phyloP scores from a whole-genome alignment of 805 yeast species.

The Candida yuanshanica region DNA sequence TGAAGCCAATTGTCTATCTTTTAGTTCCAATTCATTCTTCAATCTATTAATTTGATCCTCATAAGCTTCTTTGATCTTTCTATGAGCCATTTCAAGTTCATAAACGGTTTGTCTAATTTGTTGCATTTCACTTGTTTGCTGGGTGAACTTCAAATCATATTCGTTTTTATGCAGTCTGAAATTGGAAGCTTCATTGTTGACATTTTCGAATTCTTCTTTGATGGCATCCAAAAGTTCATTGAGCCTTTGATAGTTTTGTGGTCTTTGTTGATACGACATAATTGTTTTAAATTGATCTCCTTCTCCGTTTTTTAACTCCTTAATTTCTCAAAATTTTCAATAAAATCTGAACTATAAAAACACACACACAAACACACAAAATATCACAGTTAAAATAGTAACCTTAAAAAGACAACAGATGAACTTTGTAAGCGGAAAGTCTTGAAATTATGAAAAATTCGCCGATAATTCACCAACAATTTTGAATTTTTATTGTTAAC shows the following conservation, averaged over 20 bases:
- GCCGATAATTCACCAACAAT: no score
- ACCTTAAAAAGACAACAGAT: no score
- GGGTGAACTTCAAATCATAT: conserved; percentile 81
- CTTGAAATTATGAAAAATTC: no score
- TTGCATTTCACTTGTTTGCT: conserved; percentile 89
- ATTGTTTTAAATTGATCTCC: not conserved
- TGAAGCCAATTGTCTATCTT: conserved; percentile 53
- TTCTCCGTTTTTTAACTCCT: not conserved
- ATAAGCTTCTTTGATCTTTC: conserved; percentile 91
- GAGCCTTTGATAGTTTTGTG: conserved; percentile 34
- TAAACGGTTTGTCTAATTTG: conserved; percentile 91
- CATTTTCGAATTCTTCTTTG: conserved; percentile 83
- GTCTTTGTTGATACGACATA: conserved; percentile 27
- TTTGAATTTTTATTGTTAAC: not conserved
- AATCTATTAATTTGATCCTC: conserved; percentile 87
- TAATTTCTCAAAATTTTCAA: no score
- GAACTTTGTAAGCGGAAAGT: no score
- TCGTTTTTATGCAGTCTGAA: conserved; percentile 90
- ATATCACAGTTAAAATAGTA: no score
- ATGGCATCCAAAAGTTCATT: conserved; percentile 87
- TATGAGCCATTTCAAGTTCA: conserved; percentile 90
- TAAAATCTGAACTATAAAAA: no score
- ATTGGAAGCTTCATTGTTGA: conserved; percentile 77
- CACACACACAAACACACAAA: no score
- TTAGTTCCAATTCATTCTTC: conserved; percentile 77